A percentile compares a stretch with the other conserved stretches of the same genome.
phyloP scores from a whole-genome alignment of 2,329 filamentous ascomycete genomes.

The Elsinoe batatas region DNA sequence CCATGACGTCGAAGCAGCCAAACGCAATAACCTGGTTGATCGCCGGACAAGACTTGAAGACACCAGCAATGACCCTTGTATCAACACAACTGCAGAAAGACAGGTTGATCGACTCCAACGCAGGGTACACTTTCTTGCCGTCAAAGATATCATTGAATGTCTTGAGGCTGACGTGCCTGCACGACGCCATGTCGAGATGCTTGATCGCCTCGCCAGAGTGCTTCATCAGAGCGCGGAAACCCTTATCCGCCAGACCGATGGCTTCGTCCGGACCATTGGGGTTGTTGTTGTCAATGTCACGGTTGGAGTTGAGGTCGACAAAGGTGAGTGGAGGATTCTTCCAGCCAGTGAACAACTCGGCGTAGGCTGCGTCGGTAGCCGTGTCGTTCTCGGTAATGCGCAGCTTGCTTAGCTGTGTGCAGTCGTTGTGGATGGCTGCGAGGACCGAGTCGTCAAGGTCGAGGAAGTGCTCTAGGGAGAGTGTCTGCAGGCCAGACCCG shows the following conservation, averaged over 20 bases:
- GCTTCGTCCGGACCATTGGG: slow-evolving; percentile 53
- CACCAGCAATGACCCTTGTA: slow-evolving; percentile 44
- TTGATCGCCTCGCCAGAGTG: slow-evolving; percentile 63
- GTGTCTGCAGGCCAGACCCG: slow-evolving; percentile 59
- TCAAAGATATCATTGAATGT: slow-evolving; percentile 69
- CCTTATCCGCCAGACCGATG: slow-evolving; percentile 64
- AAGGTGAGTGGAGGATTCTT: slow-evolving; percentile 58
- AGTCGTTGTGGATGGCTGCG: slow-evolving; percentile 59
- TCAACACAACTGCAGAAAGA: slow-evolving; percentile 47
- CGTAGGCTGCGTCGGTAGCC: slow-evolving; percentile 67
- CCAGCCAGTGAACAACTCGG: slow-evolving; percentile 65
- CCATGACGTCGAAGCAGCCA: slow-evolving; percentile 51
- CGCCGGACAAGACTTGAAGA: slow-evolving; percentile 39
- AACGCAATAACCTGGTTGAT: slow-evolving; percentile 50
- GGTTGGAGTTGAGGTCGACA: slow-evolving; percentile 67
- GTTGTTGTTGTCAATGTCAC: slow-evolving; percentile 61
- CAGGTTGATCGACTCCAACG: slow-evolving; percentile 57
- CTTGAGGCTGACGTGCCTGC: slow-evolving; percentile 64
- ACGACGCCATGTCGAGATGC: slow-evolving; percentile 68
- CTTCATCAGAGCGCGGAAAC: slow-evolving; percentile 71
- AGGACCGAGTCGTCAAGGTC: slow-evolving; percentile 61
- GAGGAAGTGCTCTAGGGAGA: slow-evolving; percentile 64
- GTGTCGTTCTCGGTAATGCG: slow-evolving; percentile 68
- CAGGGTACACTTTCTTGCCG: slow-evolving; percentile 52
- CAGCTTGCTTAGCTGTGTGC: slow-evolving; percentile 60